phyloP scores from a whole-genome alignment of 2,329 filamentous ascomycete species.

The Trichoderma guizhouense region DNA sequence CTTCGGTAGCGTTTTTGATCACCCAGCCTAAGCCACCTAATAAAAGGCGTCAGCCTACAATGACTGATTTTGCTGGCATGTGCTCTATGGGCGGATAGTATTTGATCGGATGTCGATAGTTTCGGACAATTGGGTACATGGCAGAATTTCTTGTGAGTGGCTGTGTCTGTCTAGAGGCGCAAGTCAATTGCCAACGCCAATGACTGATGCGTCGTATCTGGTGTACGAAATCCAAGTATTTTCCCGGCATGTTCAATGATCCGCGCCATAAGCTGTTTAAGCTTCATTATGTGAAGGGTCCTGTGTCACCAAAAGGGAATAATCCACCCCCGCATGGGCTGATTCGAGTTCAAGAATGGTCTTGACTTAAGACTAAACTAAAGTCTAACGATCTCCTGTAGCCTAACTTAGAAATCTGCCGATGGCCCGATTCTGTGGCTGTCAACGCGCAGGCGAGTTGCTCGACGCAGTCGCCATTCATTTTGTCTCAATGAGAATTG shows the following conservation, averaged over 20 bases:
- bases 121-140: not conserved
- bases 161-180: not conserved
- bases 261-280: not conserved
- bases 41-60: not conserved
- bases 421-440: not conserved
- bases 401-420: not conserved
- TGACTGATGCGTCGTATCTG: not conserved
- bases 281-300: not conserved
- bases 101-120: not conserved
- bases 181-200: not conserved
- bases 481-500: no score
- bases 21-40: not conserved
- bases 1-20: not conserved
- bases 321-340: not conserved
- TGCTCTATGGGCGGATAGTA: not conserved
- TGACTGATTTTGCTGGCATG: not conserved
- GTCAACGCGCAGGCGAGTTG: not conserved
- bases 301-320: not conserved
- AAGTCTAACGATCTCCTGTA: not conserved
- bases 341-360: not conserved
- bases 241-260: not conserved
- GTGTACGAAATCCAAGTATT: not conserved
- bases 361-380: not conserved
- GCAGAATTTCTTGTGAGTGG: accelerated
- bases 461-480: not conserved